Evolutionary conservation across 441 rosid genomes (phyloP), one percentile per base, ranked within the genome.

Genomic region (Aleurites moluccanus): DNA sequence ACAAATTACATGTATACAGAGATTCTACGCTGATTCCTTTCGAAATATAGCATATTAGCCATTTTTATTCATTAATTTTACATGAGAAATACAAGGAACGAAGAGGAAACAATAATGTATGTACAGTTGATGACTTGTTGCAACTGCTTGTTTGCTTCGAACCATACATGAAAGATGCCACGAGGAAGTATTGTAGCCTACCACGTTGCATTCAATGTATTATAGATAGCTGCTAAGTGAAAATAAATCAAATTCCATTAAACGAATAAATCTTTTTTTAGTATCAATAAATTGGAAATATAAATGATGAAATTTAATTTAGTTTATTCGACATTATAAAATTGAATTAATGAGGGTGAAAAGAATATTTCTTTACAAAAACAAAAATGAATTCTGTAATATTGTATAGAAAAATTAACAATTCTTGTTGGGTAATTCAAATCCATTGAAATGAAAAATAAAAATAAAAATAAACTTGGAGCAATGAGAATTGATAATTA

Each of bases 41-140:
- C 16, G 75, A 45, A 18, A 63, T 64, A 14, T n/a, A 75, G 49
- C 11, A 65, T 42, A n/a, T 40, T 49, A 70, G 78, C 78, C 76
- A 72, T 73, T 28, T 21, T 69, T 21, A 6, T 38, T 38, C 9
- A 10, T 47, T 52, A 65, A 57, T 44, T n/a, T 66, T 21, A 23
- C 27, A 14, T 23, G 4, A 2, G n/a, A 25, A 49, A 3, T 3
- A 49, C 0, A 1, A 14, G 8, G 13, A 3, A 33, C 21, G 21
- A 56, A n/a, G n/a, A n/a, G 15, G 23, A 1, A 53, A 23, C 27
- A 3, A 16, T 13, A 15, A 0, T 53, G 27, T 14, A 3, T 2
- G 18, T n/a, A 4, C 4, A 8, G 5, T 30, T 15, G 5, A 25
- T 44, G 70, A 69, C 64, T 71, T 73, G 80, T 27, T 21, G 11